A percentile compares a stretch with the other conserved stretches of the same genome.
Conservation (phyloP, 106 monocot genomes). For the Acorus calamus region DNA sequence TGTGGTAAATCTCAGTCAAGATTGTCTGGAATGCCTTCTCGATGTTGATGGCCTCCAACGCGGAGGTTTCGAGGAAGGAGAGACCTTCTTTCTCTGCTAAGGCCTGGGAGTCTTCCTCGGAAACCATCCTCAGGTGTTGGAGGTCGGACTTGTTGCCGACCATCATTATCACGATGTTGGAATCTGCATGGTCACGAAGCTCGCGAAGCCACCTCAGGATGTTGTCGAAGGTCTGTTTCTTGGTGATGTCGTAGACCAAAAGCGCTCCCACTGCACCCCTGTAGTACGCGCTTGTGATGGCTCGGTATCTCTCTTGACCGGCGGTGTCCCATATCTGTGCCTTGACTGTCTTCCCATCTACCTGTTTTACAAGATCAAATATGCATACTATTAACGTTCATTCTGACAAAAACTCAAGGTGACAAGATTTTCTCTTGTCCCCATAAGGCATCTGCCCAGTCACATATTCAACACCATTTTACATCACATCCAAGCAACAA, state of each 20-base stretch:
- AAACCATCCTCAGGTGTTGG: slow-evolving; percentile 42
- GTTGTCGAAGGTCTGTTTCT: slow-evolving; percentile 69
- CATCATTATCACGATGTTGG: slow-evolving; percentile 76
- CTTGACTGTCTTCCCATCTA: slow-evolving; percentile 64
- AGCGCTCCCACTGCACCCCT: slow-evolving; percentile 69
- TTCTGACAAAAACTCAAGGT: too few species aligned
- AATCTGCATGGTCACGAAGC: slow-evolving; percentile 62
- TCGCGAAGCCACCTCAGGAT: slow-evolving; percentile 72
- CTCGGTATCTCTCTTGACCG: slow-evolving; percentile 69
- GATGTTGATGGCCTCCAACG: slow-evolving; percentile 51
- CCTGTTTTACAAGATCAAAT: slow-evolving; percentile 16
- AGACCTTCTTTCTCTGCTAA: slow-evolving; percentile 69
- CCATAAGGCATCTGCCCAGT: too few species aligned
- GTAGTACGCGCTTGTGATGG: slow-evolving; percentile 76
- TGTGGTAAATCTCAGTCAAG: slow-evolving; percentile 48
- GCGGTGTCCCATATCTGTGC: slow-evolving; percentile 83
- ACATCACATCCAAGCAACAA: too few species aligned
- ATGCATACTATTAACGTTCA: too few species aligned
- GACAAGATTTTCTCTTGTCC: too few species aligned
- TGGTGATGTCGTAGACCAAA: slow-evolving; percentile 70
- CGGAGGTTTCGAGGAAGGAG: slow-evolving; percentile 67
- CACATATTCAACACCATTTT: too few species aligned
- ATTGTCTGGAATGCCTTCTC: slow-evolving; percentile 58
- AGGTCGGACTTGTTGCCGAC: slow-evolving; percentile 74
- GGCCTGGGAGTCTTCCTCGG: slow-evolving; percentile 30